Percentiles rank a stretch among this genome's conserved stretches.
Conservation (phyloP, 2,329 filamentous ascomycete genomes). For the Exophiala mesophila region DNA sequence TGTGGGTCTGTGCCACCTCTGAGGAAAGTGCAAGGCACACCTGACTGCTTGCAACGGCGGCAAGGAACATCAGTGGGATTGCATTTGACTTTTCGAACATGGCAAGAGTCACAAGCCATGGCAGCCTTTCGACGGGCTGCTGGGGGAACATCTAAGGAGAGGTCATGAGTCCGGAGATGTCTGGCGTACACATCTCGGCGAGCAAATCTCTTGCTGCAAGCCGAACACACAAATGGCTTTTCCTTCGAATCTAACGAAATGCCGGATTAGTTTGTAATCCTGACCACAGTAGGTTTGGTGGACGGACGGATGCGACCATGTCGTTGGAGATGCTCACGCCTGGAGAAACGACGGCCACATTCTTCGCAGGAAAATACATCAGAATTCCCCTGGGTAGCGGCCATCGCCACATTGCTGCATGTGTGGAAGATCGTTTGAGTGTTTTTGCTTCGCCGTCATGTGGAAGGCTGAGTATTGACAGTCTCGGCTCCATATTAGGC, state of each 20-base stretch:
- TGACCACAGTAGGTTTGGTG: background rate
- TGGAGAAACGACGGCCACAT: constrained; percentile 4
- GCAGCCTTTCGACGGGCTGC: background rate
- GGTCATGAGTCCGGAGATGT: constrained; percentile 3
- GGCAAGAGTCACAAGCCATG: constrained; percentile 8
- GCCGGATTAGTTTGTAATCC: background rate
- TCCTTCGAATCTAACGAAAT: constrained; percentile 4
- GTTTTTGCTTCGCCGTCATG: too few relatives aligned
- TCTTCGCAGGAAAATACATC: background rate
- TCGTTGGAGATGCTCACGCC: constrained; percentile 6
- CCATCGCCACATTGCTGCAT: too few relatives aligned
- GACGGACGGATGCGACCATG: constrained; percentile 7
- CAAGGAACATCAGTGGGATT: constrained; percentile 2
- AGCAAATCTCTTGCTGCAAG: constrained; percentile 6
- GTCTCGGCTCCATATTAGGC: too few relatives aligned
- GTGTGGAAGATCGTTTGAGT: too few relatives aligned
- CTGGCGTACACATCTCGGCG: constrained; percentile 5
- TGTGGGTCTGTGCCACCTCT: background rate
- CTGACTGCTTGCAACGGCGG: background rate
- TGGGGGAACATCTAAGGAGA: background rate
- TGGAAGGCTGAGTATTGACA: too few relatives aligned
- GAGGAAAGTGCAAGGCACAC: constrained; percentile 3
- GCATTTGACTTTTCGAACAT: constrained; percentile 8
- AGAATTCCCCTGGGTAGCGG: background rate
- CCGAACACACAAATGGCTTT: constrained; percentile 5